Conservation (phyloP, 129 eudicot species). For the Kitagawia praeruptora region DNA sequence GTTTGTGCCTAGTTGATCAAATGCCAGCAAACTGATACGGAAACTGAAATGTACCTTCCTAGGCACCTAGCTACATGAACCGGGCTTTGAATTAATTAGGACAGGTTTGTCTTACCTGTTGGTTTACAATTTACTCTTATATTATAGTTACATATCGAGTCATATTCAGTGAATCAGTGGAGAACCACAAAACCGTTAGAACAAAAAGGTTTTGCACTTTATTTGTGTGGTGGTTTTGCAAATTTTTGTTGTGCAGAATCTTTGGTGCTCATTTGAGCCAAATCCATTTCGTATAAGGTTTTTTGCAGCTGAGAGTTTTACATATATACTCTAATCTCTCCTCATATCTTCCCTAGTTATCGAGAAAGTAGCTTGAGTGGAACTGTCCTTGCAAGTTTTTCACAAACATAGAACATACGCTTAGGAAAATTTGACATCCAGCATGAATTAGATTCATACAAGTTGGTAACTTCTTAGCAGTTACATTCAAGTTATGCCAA, state of each 20-base stretch:
- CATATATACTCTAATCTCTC: background rate
- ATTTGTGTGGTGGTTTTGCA: background rate
- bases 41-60: background rate
- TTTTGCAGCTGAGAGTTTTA: background rate
- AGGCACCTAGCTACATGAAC: background rate
- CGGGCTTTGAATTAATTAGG: background rate
- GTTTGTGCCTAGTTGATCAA: background rate
- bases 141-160: background rate
- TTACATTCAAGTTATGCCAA: background rate
- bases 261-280: background rate
- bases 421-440: background rate
- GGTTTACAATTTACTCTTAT: background rate
- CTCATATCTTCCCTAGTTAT: background rate
- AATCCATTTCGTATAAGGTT: background rate
- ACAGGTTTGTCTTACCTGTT: background rate
- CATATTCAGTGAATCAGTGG: background rate
- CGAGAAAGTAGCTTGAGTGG: background rate
- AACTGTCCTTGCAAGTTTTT: background rate
- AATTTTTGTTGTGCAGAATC: background rate
- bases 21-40: background rate
- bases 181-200: background rate
- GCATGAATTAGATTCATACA: background rate
- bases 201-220: background rate
- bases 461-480: background rate
- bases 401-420: background rate